These are phyloP conservation scores for Pascua sp. DNA, from an alignment of 1,284 basidiomycete species.

Conservation along the genomic window DNA sequence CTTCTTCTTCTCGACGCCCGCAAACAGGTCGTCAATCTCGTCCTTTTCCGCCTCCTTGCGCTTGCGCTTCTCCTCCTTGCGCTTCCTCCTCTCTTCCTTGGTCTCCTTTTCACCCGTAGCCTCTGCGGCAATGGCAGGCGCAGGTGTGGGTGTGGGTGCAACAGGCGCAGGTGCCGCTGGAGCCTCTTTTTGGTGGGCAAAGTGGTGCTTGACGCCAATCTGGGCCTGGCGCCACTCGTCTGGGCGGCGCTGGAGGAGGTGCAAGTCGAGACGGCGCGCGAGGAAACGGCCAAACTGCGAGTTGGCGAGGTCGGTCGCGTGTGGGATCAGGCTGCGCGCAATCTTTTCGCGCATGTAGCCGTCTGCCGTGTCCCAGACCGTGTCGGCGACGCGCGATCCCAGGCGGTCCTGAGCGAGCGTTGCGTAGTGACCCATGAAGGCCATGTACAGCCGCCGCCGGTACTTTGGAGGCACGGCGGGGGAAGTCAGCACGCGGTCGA, in stretches of 20 bases:
- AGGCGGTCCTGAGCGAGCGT: constrained; percentile 77
- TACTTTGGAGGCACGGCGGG: constrained; percentile 62
- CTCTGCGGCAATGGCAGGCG: constrained; percentile 1
- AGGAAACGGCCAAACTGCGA: constrained; percentile 86
- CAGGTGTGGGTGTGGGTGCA: background rate
- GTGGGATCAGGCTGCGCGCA: constrained; percentile 67
- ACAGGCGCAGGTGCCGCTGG: background rate
- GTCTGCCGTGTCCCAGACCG: constrained; percentile 80
- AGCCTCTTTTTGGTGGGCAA: constrained; percentile 43
- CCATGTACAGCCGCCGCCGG: constrained; percentile 67
- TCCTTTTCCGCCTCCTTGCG: constrained; percentile 31
- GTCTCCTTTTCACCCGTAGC: constrained; percentile 5
- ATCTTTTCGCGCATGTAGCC: constrained; percentile 92
- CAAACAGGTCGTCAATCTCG: constrained; percentile 36
- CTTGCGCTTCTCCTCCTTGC: constrained; percentile 11
- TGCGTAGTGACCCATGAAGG: constrained; percentile 72
- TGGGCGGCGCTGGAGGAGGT: constrained; percentile 70
- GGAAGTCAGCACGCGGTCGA: constrained; percentile 73
- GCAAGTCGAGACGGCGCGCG: constrained; percentile 69
- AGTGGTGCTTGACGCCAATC: constrained; percentile 43
- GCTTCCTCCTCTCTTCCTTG: constrained; percentile 7
- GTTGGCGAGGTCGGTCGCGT: constrained; percentile 66
- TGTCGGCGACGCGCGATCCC: constrained; percentile 81
- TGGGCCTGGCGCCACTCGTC: constrained; percentile 74
- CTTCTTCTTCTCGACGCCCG: constrained; percentile 30